Percentiles rank a stretch among this genome's conserved stretches.
Evolutionary conservation across 768 basidiomycete species (phyloP).

Genomic region (Leccinum fibrillosum): DNA sequence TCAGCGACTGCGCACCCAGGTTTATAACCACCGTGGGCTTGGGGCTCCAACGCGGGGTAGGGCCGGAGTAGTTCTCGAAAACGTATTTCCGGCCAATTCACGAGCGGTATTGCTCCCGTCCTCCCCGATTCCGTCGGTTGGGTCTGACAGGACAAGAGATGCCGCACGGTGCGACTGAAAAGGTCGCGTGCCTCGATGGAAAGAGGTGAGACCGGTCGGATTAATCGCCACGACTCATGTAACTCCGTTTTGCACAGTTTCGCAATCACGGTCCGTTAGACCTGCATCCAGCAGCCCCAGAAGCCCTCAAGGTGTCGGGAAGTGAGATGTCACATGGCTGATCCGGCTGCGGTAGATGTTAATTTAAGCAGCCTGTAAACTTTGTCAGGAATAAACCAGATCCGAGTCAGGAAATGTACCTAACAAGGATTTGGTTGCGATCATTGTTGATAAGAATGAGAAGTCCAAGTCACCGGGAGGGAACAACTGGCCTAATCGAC

Average conservation of each 20-base stretch:
- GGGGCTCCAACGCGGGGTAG: slow-evolving; percentile 30
- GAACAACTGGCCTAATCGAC: slow-evolving; percentile 62
- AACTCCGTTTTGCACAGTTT: slow-evolving; percentile 80
- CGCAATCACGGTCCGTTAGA: not conserved
- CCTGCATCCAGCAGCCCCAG: slow-evolving; percentile 40
- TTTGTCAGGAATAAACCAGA: slow-evolving; percentile 34
- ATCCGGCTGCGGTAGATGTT: slow-evolving; percentile 50
- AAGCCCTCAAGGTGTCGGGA: slow-evolving; percentile 70
- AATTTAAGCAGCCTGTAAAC: slow-evolving; percentile 68
- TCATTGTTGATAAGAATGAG: slow-evolving; percentile 63
- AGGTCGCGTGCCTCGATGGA: slow-evolving; percentile 65
- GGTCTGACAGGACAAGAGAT: slow-evolving; percentile 39
- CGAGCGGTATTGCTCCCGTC: slow-evolving; percentile 84
- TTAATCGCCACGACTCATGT: slow-evolving; percentile 84
- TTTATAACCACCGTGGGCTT: not conserved
- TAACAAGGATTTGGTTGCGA: slow-evolving; percentile 53
- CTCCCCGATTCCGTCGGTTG: slow-evolving; percentile 72
- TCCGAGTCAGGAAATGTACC: not conserved
- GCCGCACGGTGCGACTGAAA: not conserved
- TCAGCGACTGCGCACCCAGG: slow-evolving; percentile 68
- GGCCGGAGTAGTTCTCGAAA: slow-evolving; percentile 62
- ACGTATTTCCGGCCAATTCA: slow-evolving; percentile 75
- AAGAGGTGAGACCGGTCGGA: slow-evolving; percentile 91
- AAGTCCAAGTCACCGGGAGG: slow-evolving; percentile 60
- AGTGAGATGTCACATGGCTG: slow-evolving; percentile 57